These are phyloP conservation scores for Rhodamnia rubescens DNA, from an alignment of 345 rosid species.

Conservation along the genomic window DNA sequence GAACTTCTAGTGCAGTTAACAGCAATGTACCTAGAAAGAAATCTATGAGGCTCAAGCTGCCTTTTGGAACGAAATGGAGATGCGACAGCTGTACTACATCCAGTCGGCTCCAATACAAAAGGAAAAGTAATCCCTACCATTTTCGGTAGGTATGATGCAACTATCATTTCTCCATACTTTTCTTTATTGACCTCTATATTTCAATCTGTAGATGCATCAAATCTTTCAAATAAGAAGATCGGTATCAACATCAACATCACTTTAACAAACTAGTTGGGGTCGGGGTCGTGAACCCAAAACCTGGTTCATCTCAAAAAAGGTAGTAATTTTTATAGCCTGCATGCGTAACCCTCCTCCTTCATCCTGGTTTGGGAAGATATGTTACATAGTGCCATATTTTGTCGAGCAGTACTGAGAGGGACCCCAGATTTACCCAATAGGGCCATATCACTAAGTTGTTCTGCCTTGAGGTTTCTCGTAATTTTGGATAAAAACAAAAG, in stretches of 20 bases:
- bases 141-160: not conserved
- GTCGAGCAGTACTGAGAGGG: not conserved
- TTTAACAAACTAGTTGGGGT: no score
- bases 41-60: not conserved
- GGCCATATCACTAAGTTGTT: not conserved
- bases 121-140: not conserved
- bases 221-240: not conserved
- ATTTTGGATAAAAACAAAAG: not conserved
- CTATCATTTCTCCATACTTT: not conserved
- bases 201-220: not conserved
- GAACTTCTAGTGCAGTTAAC: not conserved
- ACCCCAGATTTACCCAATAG: not conserved
- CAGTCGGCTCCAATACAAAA: not conserved
- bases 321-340: no score
- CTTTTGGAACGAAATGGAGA: not conserved
- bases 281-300: no score
- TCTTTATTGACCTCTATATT: not conserved
- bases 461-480: not conserved
- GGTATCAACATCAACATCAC: no score
- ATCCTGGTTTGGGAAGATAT: no score
- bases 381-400: no score
- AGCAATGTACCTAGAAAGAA: not conserved
- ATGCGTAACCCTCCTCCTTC: no score
- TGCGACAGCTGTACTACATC: not conserved
- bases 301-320: no score